phyloP scores from a whole-genome alignment of 1,284 basidiomycete species.

The Puccinia novopanici region DNA sequence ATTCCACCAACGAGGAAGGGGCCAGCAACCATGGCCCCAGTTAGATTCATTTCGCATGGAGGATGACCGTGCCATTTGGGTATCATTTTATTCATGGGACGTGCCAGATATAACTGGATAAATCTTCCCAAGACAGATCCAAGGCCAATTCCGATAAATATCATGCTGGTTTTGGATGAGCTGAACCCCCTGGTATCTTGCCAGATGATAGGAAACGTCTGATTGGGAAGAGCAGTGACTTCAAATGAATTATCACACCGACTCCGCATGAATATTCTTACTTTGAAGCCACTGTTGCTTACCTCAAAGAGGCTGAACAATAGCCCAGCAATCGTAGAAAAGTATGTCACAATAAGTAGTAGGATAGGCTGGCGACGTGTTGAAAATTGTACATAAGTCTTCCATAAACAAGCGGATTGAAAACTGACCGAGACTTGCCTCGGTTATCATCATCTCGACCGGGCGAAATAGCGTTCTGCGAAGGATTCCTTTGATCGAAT shows the following conservation, averaged over 20 bases:
- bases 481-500: conserved; percentile 64
- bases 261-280: not conserved
- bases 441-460: conserved; percentile 68
- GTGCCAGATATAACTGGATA: conserved; percentile 56
- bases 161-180: conserved; percentile 66
- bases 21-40: conserved; percentile 65
- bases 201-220: conserved; percentile 64
- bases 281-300: not conserved
- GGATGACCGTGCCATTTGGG: conserved; percentile 64
- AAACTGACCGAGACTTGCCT: conserved; percentile 55
- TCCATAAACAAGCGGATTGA: not conserved
- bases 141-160: conserved; percentile 72
- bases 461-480: conserved; percentile 67
- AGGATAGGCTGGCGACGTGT: conserved; percentile 64
- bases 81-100: conserved; percentile 63
- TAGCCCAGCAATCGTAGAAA: conserved; percentile 69
- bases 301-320: conserved; percentile 62
- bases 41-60: conserved; percentile 70
- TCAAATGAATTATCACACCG: not conserved
- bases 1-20: conserved; percentile 67
- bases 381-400: not conserved
- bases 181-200: conserved; percentile 66
- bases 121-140: conserved; percentile 66
- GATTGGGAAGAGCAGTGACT: not conserved
- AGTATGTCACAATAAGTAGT: conserved; percentile 67